Evolutionary conservation across 2,329 filamentous ascomycete genomes (phyloP).

Genomic region (Pezicula carpinea): DNA sequence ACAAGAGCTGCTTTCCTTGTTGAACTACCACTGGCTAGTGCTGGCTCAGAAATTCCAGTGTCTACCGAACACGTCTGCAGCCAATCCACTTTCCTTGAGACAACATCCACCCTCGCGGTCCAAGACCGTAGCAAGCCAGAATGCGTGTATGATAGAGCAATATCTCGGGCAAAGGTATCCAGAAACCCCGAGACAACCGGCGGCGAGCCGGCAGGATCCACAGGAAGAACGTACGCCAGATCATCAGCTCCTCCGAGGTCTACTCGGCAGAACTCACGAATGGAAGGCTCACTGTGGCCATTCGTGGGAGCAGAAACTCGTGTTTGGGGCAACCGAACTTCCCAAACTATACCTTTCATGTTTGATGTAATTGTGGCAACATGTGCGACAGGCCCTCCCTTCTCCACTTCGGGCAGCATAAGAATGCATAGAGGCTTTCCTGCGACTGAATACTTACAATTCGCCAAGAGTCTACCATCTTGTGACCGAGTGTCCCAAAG

Average conservation of each 20-base stretch:
- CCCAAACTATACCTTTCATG: constrained; percentile 77
- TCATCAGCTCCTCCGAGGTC: constrained; percentile 56
- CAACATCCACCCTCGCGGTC: constrained; percentile 69
- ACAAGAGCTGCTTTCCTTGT: constrained; percentile 84
- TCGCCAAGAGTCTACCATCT: constrained; percentile 53
- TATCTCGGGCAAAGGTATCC: constrained; percentile 80
- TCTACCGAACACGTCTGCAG: constrained; percentile 76
- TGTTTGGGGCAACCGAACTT: constrained; percentile 58
- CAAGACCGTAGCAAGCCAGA: constrained; percentile 75
- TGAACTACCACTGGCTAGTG: constrained; percentile 78
- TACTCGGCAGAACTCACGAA: constrained; percentile 69
- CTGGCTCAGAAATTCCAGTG: constrained; percentile 67
- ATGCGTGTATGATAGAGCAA: constrained; percentile 79
- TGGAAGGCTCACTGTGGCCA: constrained; percentile 31
- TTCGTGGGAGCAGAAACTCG: constrained; percentile 29
- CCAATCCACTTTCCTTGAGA: constrained; percentile 67
- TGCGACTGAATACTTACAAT: constrained; percentile 50
- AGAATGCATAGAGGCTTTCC: constrained; percentile 79
- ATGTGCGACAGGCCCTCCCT: constrained; percentile 51
- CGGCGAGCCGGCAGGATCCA: constrained; percentile 77
- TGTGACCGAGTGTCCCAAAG: constrained; percentile 73
- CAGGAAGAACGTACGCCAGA: constrained; percentile 66
- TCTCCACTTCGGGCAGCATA: constrained; percentile 61
- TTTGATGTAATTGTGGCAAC: constrained; percentile 79
- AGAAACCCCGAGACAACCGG: constrained; percentile 72